These are phyloP conservation scores for Fusarium sp. DNA, from an alignment of 2,329 filamentous ascomycete species.

Conservation along the genomic window DNA sequence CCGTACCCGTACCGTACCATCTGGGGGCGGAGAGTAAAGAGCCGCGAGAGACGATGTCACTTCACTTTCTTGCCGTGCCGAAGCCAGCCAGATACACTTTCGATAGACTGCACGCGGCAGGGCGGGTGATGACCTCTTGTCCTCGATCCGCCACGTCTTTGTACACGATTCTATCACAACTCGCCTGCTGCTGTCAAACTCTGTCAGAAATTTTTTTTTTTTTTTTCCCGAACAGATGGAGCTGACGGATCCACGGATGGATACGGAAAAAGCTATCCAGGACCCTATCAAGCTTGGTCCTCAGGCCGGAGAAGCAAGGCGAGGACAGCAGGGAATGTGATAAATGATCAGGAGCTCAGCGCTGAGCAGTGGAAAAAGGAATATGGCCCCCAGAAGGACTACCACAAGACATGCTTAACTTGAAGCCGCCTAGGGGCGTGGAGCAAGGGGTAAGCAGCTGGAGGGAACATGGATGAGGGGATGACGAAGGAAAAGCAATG, in stretches of 20 bases:
- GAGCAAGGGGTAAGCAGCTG: slow-evolving; percentile 24
- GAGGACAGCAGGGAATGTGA: slow-evolving; percentile 30
- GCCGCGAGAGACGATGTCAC: slow-evolving; percentile 7
- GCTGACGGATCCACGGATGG: neutral
- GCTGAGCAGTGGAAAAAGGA: slow-evolving; percentile 22
- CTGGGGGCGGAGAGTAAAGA: neutral
- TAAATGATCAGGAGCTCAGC: slow-evolving; percentile 12
- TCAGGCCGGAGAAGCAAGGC: slow-evolving; percentile 5
- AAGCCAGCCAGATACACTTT: neutral
- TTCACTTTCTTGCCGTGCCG: neutral
- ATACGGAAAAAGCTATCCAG: neutral
- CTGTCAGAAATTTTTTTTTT: neutral
- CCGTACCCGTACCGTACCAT: neutral
- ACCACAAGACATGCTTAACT: slow-evolving; percentile 34
- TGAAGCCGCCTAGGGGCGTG: slow-evolving; percentile 22
- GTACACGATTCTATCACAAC: slow-evolving; percentile 2
- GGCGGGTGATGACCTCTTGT: neutral
- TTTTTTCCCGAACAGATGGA: neutral
- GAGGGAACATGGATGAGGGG: slow-evolving; percentile 17
- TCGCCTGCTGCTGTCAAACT: slow-evolving; percentile 7
- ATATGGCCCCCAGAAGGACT: slow-evolving; percentile 12
- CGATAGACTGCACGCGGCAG: neutral
- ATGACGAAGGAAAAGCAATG: slow-evolving; percentile 24
- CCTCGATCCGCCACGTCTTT: slow-evolving; percentile 4
- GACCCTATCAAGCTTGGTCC: neutral